Conservation (phyloP, 2,329 filamentous ascomycete genomes). For the Lecanoromycetidae sp. region DNA sequence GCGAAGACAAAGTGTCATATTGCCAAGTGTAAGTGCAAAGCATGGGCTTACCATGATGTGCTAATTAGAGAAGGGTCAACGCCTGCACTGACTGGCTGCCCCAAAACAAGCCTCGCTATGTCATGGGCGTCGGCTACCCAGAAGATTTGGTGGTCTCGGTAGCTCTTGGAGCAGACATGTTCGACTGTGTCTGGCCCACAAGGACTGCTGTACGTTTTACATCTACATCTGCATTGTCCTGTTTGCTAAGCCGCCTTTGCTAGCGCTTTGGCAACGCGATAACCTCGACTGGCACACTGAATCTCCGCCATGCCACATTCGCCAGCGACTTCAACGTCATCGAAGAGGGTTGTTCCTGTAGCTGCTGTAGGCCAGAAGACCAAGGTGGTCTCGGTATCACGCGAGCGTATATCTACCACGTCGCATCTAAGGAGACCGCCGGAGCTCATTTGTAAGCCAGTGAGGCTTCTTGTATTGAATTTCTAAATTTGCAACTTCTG, state of each 20-base stretch:
- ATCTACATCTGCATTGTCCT: not conserved
- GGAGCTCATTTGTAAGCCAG: slow-evolving; percentile 55
- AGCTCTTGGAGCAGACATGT: slow-evolving; percentile 95
- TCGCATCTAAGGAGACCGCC: slow-evolving; percentile 87
- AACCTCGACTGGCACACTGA: slow-evolving; percentile 68
- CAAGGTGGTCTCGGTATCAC: slow-evolving; percentile 70
- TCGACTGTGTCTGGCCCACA: slow-evolving; percentile 98
- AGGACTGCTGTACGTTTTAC: slow-evolving; percentile 62
- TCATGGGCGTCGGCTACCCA: slow-evolving; percentile 97
- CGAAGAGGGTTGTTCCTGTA: slow-evolving; percentile 70
- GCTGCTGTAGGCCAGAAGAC: slow-evolving; percentile 55
- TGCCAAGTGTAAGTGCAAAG: slow-evolving; percentile 54
- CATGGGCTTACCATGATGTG: not conserved
- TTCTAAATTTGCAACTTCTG: not conserved
- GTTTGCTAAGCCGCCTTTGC: not conserved
- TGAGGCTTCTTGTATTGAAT: slow-evolving; percentile 3
- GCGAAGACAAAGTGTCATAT: slow-evolving; percentile 86
- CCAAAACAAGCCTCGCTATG: slow-evolving; percentile 87
- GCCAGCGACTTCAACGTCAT: slow-evolving; percentile 72
- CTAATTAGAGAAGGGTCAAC: too few species aligned
- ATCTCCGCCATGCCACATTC: slow-evolving; percentile 65
- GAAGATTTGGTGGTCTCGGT: slow-evolving; percentile 91
- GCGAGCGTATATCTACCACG: slow-evolving; percentile 79
- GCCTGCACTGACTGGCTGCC: slow-evolving; percentile 78
- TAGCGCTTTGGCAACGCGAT: slow-evolving; percentile 86